A percentile compares a stretch with the other conserved stretches of the same genome.
Evolutionary conservation across 345 rosid genomes (phyloP).

Genomic region (Excoecaria cochinchinensis): DNA sequence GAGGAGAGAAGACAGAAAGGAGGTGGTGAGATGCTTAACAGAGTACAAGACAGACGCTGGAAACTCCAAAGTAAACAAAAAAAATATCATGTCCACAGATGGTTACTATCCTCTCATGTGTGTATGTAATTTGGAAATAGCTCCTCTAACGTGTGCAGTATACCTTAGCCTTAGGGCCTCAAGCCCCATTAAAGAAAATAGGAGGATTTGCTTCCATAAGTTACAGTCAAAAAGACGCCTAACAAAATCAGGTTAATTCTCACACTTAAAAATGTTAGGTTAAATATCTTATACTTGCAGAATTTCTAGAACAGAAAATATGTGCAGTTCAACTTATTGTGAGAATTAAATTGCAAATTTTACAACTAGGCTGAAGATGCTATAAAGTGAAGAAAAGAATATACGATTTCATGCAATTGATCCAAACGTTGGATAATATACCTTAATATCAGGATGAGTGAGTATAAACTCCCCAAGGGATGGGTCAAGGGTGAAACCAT

Average conservation of each 20-base stretch:
- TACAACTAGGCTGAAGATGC: neutral
- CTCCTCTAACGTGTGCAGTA: neutral
- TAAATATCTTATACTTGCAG: neutral
- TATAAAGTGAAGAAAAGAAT: neutral
- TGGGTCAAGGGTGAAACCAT: constrained; percentile 98
- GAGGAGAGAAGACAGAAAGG: neutral
- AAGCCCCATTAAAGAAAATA: neutral
- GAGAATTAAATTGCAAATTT: neutral
- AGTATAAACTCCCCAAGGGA: constrained; percentile 97
- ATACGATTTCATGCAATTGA: neutral
- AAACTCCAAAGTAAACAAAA: neutral
- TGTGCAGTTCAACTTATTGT: neutral
- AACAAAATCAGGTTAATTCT: neutral
- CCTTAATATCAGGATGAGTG: constrained; percentile 94
- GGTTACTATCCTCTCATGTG: neutral
- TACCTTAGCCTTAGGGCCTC: neutral
- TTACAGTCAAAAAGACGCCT: neutral
- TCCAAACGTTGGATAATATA: constrained; percentile 23
- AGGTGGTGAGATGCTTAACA: neutral
- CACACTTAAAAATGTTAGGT: neutral
- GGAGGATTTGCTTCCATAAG: neutral
- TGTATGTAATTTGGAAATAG: neutral
- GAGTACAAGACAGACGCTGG: neutral
- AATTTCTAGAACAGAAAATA: neutral
- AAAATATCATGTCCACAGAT: neutral